Percentiles rank a stretch among this genome's conserved stretches.
phyloP scores from a whole-genome alignment of 179 eudicot species.

The Patellifolia procumbens region DNA sequence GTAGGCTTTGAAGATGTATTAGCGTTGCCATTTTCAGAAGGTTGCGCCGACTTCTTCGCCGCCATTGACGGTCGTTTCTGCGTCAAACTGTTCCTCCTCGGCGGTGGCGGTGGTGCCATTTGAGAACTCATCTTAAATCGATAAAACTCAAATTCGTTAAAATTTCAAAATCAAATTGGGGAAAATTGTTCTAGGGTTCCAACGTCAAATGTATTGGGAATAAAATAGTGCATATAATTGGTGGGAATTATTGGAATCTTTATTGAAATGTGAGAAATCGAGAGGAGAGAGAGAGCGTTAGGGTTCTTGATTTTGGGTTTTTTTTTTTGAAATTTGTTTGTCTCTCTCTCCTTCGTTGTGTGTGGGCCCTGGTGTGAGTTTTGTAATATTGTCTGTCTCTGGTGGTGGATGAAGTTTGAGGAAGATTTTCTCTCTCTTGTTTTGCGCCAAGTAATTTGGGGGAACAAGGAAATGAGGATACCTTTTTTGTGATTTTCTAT shows the following conservation, averaged over 20 bases:
- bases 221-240: background rate
- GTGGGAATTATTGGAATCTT: conserved; percentile 10
- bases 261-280: conserved; percentile 5
- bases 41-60: conserved; percentile 37
- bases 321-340: background rate
- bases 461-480: background rate
- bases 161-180: conserved; percentile 8
- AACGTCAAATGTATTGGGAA: background rate
- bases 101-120: conserved; percentile 45
- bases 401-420: background rate
- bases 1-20: conserved; percentile 50
- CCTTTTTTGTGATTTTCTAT: background rate
- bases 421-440: conserved; percentile 21
- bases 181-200: background rate
- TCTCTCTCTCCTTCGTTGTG: background rate
- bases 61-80: conserved; percentile 45
- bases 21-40: conserved; percentile 56
- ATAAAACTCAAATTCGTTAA: too few relatives aligned
- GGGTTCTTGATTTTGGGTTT: background rate
- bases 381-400: conserved; percentile 3
- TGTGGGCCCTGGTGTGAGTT: background rate
- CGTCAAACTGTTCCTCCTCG: conserved; percentile 46
- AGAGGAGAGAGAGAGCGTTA: conserved; percentile 11
- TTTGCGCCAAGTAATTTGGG: conserved; percentile 6
- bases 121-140: conserved; percentile 55